These are phyloP conservation scores for Heteromeles arbutifolia DNA, from an alignment of 306 rosid species.

Conservation along the genomic window DNA sequence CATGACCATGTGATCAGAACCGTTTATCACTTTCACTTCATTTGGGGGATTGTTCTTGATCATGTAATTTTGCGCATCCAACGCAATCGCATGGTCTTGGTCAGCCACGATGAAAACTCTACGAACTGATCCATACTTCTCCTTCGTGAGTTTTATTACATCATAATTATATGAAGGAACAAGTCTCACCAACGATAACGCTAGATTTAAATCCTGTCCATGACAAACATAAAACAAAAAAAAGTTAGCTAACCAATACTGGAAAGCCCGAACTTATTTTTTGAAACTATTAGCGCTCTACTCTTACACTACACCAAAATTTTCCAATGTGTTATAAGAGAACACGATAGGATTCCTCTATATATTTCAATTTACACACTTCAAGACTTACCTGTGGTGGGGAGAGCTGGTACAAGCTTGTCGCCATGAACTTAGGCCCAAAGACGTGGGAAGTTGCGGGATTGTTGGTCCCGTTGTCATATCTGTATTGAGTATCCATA, in stretches of 20 bases:
- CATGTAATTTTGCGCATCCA: constrained; percentile 30
- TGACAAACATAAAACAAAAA: too few species aligned
- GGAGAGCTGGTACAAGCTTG: neutral
- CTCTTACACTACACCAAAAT: too few species aligned
- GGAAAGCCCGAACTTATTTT: too few species aligned
- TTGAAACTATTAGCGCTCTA: too few species aligned
- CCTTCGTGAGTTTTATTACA: neutral
- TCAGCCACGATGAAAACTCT: constrained; percentile 32
- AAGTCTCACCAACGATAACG: constrained; percentile 25
- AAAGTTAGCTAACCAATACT: too few species aligned
- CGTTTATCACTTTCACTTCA: too few species aligned
- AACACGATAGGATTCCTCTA: too few species aligned
- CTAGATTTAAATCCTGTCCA: constrained; percentile 31
- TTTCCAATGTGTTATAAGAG: too few species aligned
- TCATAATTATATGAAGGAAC: neutral
- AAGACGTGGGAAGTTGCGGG: constrained; percentile 14
- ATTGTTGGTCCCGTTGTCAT: constrained; percentile 19
- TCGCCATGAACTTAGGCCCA: constrained; percentile 1
- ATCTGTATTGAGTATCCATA: neutral
- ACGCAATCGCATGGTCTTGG: constrained; percentile 9
- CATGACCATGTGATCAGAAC: too few species aligned
- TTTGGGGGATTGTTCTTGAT: constrained; percentile 24
- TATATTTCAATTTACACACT: too few species aligned
- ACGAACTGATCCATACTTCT: constrained; percentile 30
- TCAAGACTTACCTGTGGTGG: constrained; percentile 4